These are phyloP conservation scores for Poterioochromonas sp. DNA, from an alignment of 352 stramenopile genomes.

Conservation along the genomic window DNA sequence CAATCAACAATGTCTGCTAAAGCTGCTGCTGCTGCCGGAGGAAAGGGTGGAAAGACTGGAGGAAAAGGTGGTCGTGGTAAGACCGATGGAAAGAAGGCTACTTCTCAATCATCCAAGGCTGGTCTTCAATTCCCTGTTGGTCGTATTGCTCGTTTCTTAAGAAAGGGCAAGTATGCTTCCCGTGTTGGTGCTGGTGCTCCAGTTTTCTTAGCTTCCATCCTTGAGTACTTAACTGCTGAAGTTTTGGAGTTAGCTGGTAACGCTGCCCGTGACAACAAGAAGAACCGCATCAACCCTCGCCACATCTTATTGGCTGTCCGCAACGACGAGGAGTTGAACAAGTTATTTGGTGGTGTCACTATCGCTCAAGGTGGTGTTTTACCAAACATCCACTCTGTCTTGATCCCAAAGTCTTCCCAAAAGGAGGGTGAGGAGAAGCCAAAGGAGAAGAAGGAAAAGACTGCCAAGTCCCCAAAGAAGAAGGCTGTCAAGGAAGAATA, in stretches of 20 bases:
- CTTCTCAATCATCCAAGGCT: not conserved
- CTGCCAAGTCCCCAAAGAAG: not conserved
- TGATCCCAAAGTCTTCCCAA: constrained; percentile 62
- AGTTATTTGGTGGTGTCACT: constrained; percentile 80
- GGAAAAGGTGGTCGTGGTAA: constrained; percentile 10
- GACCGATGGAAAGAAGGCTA: not conserved
- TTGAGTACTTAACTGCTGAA: constrained; percentile 63
- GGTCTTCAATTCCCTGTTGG: constrained; percentile 37
- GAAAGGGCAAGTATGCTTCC: constrained; percentile 3
- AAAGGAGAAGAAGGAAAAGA: constrained; percentile 72
- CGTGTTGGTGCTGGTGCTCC: constrained; percentile 55
- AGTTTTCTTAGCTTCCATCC: constrained; percentile 68
- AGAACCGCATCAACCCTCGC: constrained; percentile 84
- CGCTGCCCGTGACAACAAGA: constrained; percentile 86
- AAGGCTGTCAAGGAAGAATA: no score
- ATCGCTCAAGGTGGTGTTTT: constrained; percentile 88
- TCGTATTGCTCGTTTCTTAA: constrained; percentile 76
- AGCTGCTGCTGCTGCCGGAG: not conserved
- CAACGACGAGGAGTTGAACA: constrained; percentile 91
- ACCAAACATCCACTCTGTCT: constrained; percentile 86
- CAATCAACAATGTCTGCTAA: not conserved
- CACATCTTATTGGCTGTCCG: constrained; percentile 89
- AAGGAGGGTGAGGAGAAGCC: no score
- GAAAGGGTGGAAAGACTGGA: no score
- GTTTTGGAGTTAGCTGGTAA: constrained; percentile 63